These are phyloP conservation scores for Xanthoparmelia taractica DNA, from an alignment of 495 filamentous ascomycete genomes.

Conservation along the genomic window DNA sequence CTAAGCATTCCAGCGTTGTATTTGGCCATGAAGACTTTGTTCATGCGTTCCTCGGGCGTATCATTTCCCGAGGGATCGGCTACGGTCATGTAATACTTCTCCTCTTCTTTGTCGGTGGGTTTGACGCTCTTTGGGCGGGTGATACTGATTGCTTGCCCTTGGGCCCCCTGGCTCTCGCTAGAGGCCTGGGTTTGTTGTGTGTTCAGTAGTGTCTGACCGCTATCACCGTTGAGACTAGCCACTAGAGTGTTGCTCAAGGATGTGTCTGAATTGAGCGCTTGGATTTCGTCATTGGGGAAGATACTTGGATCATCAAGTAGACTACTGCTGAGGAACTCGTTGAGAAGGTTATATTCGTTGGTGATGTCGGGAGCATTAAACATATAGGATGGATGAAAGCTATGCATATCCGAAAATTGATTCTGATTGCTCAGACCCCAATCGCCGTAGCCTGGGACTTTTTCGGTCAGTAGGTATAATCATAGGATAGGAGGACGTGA, in stretches of 20 bases:
- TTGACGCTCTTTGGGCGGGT: constrained; percentile 51
- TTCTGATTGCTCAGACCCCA: constrained; percentile 65
- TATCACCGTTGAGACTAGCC: constrained; percentile 30
- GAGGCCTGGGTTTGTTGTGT: constrained; percentile 30
- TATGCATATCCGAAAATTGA: constrained; percentile 89
- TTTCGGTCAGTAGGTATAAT: constrained; percentile 27
- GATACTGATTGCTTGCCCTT: constrained; percentile 48
- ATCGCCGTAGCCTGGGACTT: constrained; percentile 59
- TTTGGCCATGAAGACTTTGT: constrained; percentile 88
- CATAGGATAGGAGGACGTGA: constrained; percentile 19
- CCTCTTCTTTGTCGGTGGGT: constrained; percentile 72
- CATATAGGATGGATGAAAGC: constrained; percentile 88
- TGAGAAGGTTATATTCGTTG: constrained; percentile 91
- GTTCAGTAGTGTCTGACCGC: constrained; percentile 33
- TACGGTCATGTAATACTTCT: constrained; percentile 91
- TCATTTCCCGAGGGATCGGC: constrained; percentile 90
- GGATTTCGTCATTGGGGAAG: constrained; percentile 55
- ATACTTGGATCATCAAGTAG: constrained; percentile 70
- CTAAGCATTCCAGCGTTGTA: constrained; percentile 89
- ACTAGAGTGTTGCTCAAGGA: constrained; percentile 46
- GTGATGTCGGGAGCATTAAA: constrained; percentile 90
- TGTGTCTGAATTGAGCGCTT: constrained; percentile 49
- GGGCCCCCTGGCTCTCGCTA: constrained; percentile 37
- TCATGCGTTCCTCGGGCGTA: constrained; percentile 88
- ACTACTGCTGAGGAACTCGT: constrained; percentile 87